Evolutionary conservation across 257 asterid species (phyloP).

Genomic region (Ilex aquifolium): DNA sequence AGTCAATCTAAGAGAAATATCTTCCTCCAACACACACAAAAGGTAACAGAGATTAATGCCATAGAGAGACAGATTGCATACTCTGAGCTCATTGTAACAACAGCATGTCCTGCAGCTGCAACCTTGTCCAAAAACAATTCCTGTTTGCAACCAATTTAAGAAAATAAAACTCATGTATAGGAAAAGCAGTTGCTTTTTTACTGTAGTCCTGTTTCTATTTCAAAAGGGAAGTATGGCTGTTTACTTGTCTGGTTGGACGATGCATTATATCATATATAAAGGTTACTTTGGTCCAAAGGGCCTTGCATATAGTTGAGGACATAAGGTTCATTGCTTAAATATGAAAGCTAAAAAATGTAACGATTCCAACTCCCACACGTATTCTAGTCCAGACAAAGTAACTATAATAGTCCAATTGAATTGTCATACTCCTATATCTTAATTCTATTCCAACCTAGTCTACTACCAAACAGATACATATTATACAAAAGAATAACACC

Average conservation of each 20-base stretch:
- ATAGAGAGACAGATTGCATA: background rate
- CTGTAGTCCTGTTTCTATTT: too few species aligned
- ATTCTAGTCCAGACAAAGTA: too few species aligned
- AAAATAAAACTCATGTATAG: conserved; percentile 12
- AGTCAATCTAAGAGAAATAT: too few species aligned
- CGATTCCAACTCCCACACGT: background rate
- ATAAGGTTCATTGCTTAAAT: background rate
- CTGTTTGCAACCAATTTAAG: conserved; percentile 37
- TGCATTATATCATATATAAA: too few species aligned
- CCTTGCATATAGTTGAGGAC: background rate
- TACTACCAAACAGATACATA: background rate
- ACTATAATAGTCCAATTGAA: too few species aligned
- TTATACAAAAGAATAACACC: conserved; percentile 8
- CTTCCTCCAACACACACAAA: background rate
- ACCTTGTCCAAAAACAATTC: conserved; percentile 65
- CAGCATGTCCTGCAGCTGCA: conserved; percentile 39
- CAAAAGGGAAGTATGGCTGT: too few species aligned
- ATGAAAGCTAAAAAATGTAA: background rate
- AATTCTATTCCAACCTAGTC: too few species aligned
- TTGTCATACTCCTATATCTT: too few species aligned
- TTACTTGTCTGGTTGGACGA: too few species aligned
- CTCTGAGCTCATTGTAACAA: conserved; percentile 45
- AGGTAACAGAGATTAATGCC: conserved; percentile 7
- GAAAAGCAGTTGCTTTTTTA: background rate
- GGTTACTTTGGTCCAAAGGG: too few species aligned